A percentile compares a stretch with the other conserved stretches of the same genome.
These are phyloP conservation scores for Zelonia costaricensis DNA, from an alignment of 208 protist species.

Conservation along the genomic window DNA sequence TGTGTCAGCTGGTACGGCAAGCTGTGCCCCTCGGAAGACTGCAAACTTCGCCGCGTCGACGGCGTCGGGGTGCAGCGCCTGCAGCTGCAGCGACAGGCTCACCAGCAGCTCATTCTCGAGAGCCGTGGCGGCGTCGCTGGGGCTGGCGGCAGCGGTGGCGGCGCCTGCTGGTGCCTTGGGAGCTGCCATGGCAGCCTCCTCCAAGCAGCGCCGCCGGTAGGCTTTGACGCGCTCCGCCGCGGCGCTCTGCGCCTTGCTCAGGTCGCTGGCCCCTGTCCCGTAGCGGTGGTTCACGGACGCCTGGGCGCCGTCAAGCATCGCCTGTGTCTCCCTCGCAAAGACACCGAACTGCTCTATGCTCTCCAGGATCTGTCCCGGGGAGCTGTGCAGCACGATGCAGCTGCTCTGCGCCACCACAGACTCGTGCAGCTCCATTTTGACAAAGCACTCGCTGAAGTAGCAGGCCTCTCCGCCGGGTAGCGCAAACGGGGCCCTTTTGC, in stretches of 20 bases:
- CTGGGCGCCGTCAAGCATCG: conserved; percentile 31
- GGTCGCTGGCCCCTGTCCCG: conserved; percentile 18
- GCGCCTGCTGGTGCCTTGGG: no score
- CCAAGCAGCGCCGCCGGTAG: conserved; percentile 10
- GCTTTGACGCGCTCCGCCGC: conserved; percentile 35
- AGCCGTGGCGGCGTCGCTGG: not conserved
- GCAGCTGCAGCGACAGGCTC: conserved; percentile 54
- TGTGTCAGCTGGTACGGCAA: not conserved
- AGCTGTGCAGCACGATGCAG: conserved; percentile 38
- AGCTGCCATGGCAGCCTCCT: no score
- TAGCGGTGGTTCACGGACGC: conserved; percentile 35
- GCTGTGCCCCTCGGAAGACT: conserved; percentile 27
- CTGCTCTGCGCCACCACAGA: conserved; percentile 39
- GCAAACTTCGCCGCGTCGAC: conserved; percentile 26
- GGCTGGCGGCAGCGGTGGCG: not conserved
- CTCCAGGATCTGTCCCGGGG: conserved; percentile 37
- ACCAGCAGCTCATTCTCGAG: conserved; percentile 58
- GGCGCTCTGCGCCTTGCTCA: conserved; percentile 39
- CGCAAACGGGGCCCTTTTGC: not conserved
- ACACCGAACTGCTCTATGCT: conserved; percentile 14
- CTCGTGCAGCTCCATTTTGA: conserved; percentile 26
- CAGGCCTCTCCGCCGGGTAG: conserved; percentile 30
- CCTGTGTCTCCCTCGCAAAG: conserved; percentile 14
- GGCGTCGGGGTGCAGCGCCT: conserved; percentile 37
- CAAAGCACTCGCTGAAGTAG: conserved; percentile 59